Percentiles rank a stretch among this genome's conserved stretches.
These are phyloP conservation scores for Astrothelium subdiscretum DNA, from an alignment of 495 filamentous ascomycete genomes.

Conservation along the genomic window DNA sequence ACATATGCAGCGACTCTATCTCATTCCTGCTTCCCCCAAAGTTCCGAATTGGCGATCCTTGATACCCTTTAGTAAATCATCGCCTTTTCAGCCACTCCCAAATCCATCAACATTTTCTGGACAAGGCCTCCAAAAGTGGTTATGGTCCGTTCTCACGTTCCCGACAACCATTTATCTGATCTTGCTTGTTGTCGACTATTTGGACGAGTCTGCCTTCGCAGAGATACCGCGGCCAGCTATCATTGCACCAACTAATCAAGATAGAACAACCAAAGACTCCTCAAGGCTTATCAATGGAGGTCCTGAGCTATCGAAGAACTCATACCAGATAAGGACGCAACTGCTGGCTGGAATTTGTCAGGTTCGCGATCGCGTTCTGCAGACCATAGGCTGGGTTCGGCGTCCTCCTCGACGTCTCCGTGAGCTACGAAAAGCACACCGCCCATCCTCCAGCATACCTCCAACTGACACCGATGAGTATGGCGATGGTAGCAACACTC, in stretches of 20 bases:
- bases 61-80: background rate
- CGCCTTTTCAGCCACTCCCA: background rate
- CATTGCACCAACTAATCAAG: background rate
- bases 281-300: background rate
- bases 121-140: background rate
- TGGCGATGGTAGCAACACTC: background rate
- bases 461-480: too few relatives aligned
- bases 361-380: background rate
- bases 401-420: background rate
- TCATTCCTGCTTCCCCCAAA: background rate
- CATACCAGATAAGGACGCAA: background rate
- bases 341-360: background rate
- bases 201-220: background rate
- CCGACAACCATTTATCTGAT: background rate
- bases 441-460: background rate
- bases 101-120: background rate
- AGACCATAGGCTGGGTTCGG: background rate
- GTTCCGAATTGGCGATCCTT: background rate
- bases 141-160: background rate
- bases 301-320: background rate
- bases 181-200: background rate
- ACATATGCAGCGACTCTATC: background rate
- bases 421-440: background rate
- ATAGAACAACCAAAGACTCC: background rate
- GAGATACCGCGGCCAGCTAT: background rate